Conservation (phyloP, 2,329 filamentous ascomycete species). For the Penicillium sp. region DNA sequence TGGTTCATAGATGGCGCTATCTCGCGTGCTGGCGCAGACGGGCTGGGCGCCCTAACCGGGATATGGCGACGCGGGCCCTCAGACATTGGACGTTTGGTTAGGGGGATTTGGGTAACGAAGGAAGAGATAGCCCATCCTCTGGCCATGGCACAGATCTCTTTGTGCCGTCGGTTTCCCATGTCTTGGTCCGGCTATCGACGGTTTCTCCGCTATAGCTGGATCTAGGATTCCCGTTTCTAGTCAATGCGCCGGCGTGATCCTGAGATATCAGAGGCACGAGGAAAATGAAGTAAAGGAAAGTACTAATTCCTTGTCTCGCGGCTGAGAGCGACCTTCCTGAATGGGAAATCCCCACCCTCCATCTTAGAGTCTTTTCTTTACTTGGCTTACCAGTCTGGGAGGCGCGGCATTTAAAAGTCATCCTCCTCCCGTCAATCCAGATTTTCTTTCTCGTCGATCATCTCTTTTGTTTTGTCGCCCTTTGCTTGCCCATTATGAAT, state of each 20-base stretch:
- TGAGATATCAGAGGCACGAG: slow-evolving; percentile 6
- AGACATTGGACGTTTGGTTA: neutral
- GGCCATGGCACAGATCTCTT: neutral
- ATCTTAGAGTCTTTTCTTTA: neutral
- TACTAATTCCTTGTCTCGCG: neutral
- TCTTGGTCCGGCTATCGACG: slow-evolving; percentile 14
- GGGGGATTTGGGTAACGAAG: neutral
- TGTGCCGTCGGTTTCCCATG: neutral
- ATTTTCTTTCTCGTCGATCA: slow-evolving; percentile 1
- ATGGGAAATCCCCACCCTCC: neutral
- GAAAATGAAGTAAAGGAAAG: neutral
- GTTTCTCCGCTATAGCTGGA: slow-evolving; percentile 5
- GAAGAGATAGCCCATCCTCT: neutral
- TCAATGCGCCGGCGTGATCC: slow-evolving; percentile 1
- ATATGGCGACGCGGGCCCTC: neutral
- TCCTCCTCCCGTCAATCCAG: neutral
- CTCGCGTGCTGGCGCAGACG: slow-evolving; percentile 11
- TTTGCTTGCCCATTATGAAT: slow-evolving; percentile 27
- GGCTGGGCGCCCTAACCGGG: slow-evolving; percentile 6
- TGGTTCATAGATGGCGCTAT: slow-evolving; percentile 9
- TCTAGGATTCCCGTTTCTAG: slow-evolving; percentile 6
- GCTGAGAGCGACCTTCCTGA: slow-evolving; percentile 11
- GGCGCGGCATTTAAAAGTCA: neutral
- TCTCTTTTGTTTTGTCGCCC: neutral
- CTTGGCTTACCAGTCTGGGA: neutral